Percentiles rank a stretch among this genome's conserved stretches.
These are phyloP conservation scores for Collybiopsis luxurians DNA, from an alignment of 768 basidiomycete species.

Conservation along the genomic window DNA sequence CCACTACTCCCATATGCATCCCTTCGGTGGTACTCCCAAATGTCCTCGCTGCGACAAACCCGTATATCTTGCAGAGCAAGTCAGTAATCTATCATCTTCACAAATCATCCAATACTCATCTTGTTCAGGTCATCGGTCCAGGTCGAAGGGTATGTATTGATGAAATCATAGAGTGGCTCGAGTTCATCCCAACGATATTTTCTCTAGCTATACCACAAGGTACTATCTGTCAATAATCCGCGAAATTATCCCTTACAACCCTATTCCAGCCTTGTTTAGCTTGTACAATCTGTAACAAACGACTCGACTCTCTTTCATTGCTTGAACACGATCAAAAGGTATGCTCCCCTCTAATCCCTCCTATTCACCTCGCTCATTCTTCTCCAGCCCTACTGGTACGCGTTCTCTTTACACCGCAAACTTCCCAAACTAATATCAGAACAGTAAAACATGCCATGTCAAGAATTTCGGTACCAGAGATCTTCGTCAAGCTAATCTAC, in stretches of 20 bases:
- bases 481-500: constrained; percentile 69
- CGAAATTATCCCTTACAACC: not conserved
- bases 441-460: constrained; percentile 79
- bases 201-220: constrained; percentile 84
- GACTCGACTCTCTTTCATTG: constrained; percentile 72
- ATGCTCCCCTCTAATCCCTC: constrained; percentile 16
- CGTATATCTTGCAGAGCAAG: constrained; percentile 91
- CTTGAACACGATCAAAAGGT: constrained; percentile 86
- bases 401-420: not conserved
- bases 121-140: constrained; percentile 72
- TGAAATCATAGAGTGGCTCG: too few relatives aligned
- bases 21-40: constrained; percentile 65
- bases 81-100: constrained; percentile 24
- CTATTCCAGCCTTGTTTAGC: constrained; percentile 69
- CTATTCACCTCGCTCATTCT: not conserved
- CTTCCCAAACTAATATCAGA: not conserved
- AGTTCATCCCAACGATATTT: too few relatives aligned
- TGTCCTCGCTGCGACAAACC: constrained; percentile 75
- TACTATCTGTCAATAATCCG: constrained; percentile 17
- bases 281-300: constrained; percentile 73
- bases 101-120: constrained; percentile 9
- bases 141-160: constrained; percentile 72
- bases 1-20: constrained; percentile 48
- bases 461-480: constrained; percentile 78
- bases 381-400: constrained; percentile 52